Conservation (phyloP, 352 stramenopile species). For the Globisporangium apiculatum region DNA sequence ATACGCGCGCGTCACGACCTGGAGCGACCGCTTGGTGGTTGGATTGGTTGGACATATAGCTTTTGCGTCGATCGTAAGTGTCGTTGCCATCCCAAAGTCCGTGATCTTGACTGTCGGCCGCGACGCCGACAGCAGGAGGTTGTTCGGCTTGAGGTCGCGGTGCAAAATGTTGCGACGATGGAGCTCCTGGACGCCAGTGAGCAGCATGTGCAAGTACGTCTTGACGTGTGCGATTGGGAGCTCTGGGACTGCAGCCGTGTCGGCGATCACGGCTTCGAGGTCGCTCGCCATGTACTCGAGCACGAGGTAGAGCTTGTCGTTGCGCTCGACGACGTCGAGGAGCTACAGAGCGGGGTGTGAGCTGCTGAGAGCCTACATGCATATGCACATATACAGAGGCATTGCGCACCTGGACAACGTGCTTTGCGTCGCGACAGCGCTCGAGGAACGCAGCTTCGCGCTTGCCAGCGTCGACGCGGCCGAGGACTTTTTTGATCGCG, state of each 20-base stretch:
- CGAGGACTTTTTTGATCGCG: constrained; percentile 75
- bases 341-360: constrained; percentile 19
- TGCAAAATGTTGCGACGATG: constrained; percentile 55
- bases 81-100: constrained; percentile 77
- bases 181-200: constrained; percentile 52
- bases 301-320: constrained; percentile 66
- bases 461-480: constrained; percentile 22
- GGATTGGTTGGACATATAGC: constrained; percentile 10
- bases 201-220: constrained; percentile 59
- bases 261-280: constrained; percentile 49
- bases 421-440: constrained; percentile 29
- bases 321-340: constrained; percentile 42
- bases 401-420: constrained; percentile 50
- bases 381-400: not conserved
- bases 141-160: constrained; percentile 81
- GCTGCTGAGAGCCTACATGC: not conserved
- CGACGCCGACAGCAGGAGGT: constrained; percentile 48
- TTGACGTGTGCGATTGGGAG: constrained; percentile 55
- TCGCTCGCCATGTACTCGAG: constrained; percentile 80
- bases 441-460: constrained; percentile 46
- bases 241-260: constrained; percentile 24
- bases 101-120: constrained; percentile 54
- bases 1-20: constrained; percentile 73
- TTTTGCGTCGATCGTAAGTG: constrained; percentile 7
- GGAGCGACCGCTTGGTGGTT: constrained; percentile 39